phyloP scores from a whole-genome alignment of 441 rosid species.

The Syzygium syzygioides region DNA sequence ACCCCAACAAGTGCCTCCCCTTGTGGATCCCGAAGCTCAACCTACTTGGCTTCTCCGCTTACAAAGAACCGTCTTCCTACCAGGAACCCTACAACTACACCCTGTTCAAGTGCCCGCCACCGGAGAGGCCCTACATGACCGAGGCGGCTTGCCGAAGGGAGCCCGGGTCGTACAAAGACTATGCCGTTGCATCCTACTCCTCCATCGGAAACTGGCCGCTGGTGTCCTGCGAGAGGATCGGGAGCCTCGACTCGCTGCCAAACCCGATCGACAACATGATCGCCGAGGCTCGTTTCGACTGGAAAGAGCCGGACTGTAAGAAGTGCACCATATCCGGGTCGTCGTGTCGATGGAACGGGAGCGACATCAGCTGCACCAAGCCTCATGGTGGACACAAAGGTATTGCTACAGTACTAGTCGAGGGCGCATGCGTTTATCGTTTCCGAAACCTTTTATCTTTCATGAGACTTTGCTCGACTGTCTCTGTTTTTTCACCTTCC shows the following conservation, averaged over 20 bases:
- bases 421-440: background rate
- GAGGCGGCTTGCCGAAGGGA: background rate
- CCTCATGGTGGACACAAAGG: background rate
- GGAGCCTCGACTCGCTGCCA: background rate
- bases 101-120: too few species aligned
- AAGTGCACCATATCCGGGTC: background rate
- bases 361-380: background rate
- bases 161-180: background rate
- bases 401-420: background rate
- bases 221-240: background rate
- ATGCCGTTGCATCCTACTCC: background rate
- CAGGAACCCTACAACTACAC: too few species aligned
- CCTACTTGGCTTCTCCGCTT: background rate
- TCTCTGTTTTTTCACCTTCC: background rate
- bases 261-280: background rate
- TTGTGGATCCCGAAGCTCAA: too few species aligned
- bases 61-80: background rate
- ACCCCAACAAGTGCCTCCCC: too few species aligned
- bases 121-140: background rate
- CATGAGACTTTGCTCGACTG: background rate
- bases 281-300: background rate
- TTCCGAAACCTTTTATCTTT: background rate
- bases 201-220: background rate
- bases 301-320: background rate
- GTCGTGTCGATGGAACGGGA: background rate